Evolutionary conservation across 345 rosid genomes (phyloP), one percentile per base, ranked within the genome.

Genomic region (Sonneratia alba): DNA sequence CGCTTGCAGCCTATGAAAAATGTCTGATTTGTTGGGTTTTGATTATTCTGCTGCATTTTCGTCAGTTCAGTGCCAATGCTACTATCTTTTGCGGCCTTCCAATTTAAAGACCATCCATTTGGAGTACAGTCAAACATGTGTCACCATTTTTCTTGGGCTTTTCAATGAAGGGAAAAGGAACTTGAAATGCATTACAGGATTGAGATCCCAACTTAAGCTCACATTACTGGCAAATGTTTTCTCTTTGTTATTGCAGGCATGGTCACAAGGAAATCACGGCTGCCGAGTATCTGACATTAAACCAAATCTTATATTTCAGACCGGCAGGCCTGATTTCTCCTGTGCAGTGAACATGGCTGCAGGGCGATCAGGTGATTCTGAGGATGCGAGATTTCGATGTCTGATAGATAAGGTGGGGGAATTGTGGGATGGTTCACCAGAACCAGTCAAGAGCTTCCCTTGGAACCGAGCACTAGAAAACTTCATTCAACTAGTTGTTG

Each of bases 401-500:
- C 73, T 89, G 22, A 73, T 82, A 70, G 80, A 75, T 36, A 91
- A 79, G 78, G 80, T 85, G 36, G 86, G 77, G 75, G 71, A 83
- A 61, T 66, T 88, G 55, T 94, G 93, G 96, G 81, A 85, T 70
- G 74, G 71, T 69, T 78, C 84, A 70, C 98, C 98, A 63, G 82
- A 79, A 70, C 95, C 94, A 1, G 82, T 94, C 71, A 89, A 90
- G 85, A 83, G 83, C 14, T 94, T 94, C 71, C 98, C 98, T 61
- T 94, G 96, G 97, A 79, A 70, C 72, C 84, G 79, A 84, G 85
- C 87, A 13, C 70, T 89, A 34, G 85, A 77, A 19, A 91, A 90
- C 82, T 94, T 91, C 77, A 43, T 87, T 34, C 96, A 88, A 70
- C 90, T 94, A 43, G 77, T 86, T 49, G 83, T 94, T 48, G 95